Evolutionary conservation across 1,139 yeast genomes (phyloP).

Genomic region (Wickerhamomyces sp.): DNA sequence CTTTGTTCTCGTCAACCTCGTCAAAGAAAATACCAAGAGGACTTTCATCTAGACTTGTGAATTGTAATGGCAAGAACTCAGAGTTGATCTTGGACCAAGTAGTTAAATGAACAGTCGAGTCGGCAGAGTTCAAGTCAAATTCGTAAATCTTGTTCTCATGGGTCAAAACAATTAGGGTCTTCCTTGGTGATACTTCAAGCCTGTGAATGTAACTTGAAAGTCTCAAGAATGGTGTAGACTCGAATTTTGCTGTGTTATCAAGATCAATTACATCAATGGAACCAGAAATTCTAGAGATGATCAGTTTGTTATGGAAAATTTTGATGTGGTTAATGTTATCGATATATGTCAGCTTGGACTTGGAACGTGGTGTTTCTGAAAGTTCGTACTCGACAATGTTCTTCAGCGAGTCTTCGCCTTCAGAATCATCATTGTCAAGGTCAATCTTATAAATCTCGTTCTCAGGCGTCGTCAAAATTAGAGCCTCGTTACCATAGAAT

Average conservation of each 20-base stretch:
- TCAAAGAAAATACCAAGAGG: conserved; percentile 66
- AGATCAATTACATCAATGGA: conserved; percentile 51
- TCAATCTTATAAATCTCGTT: conserved; percentile 55
- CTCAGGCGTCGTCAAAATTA: conserved; percentile 59
- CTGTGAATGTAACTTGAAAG: conserved; percentile 59
- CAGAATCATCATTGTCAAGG: conserved; percentile 28
- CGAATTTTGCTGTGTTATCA: conserved; percentile 19
- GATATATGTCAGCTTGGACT: conserved; percentile 31
- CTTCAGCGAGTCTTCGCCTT: conserved; percentile 38
- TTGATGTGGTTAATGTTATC: conserved; percentile 47
- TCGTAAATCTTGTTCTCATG: conserved; percentile 75
- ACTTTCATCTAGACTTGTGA: conserved; percentile 55
- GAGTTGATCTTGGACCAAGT: conserved; percentile 79
- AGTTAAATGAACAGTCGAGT: conserved; percentile 40
- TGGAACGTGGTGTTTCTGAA: conserved; percentile 28
- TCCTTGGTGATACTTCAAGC: conserved; percentile 46
- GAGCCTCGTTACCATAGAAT: conserved; percentile 37
- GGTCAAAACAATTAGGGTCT: conserved; percentile 59
- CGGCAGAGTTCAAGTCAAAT: conserved; percentile 36
- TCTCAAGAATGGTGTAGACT: conserved; percentile 37
- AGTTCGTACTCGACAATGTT: conserved; percentile 29
- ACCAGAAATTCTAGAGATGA: conserved; percentile 61
- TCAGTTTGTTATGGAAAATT: conserved; percentile 42
- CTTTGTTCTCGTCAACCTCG: conserved; percentile 32
- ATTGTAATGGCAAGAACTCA: conserved; percentile 66